Evolutionary conservation across 2,329 filamentous ascomycete species (phyloP), one percentile per base, ranked within the genome.

Genomic region (Penicillium sp.): DNA sequence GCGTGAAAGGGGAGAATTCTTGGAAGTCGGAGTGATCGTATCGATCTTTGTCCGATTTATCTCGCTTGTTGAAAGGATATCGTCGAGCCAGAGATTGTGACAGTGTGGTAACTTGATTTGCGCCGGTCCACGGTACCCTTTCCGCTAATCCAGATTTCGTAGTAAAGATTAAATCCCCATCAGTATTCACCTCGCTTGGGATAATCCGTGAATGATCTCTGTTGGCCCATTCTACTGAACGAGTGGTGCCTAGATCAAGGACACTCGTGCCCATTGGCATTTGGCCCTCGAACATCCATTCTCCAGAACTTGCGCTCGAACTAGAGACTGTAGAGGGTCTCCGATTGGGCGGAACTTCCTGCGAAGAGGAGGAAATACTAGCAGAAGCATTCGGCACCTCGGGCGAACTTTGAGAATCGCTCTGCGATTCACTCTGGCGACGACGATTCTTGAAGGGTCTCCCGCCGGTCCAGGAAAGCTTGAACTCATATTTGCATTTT

Each of bases 401-500:
- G 19, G 33, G 29, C 10, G 48, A 35, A 42, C 48, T 50, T 27
- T 50, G 48, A 7, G 33, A 50, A 21, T 23, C 37, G 33, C 48
- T 39, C 23, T 50, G 33, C 8, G 48, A 50, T 23, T 42, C 33
- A 37, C 19, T 39, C 10, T 50, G 48, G 13, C 21, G 48, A 25
- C 21, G 48, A 25, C 48, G 48, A 14, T 50, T 50, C 23, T 55
- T 55, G 42, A 55, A 55, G 6, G 53, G 53, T 29, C 53, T 45
- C 23, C 53, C 53, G 43, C 49, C 53, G 25, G 53, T 55, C 53
- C 53, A 55, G 10, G 47, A 55, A 27, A 55, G 53, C 35, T 55
- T 55, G 42, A 55, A 51, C 26, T 55, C 53, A 11, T 55, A 55
- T 51, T 47, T 50, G 48, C 53, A 55, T 29, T 55, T 55, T 7